Evolutionary conservation across 2,329 filamentous ascomycete species (phyloP), one percentile per base, ranked within the genome.

Genomic region (Fusarium torreyae): DNA sequence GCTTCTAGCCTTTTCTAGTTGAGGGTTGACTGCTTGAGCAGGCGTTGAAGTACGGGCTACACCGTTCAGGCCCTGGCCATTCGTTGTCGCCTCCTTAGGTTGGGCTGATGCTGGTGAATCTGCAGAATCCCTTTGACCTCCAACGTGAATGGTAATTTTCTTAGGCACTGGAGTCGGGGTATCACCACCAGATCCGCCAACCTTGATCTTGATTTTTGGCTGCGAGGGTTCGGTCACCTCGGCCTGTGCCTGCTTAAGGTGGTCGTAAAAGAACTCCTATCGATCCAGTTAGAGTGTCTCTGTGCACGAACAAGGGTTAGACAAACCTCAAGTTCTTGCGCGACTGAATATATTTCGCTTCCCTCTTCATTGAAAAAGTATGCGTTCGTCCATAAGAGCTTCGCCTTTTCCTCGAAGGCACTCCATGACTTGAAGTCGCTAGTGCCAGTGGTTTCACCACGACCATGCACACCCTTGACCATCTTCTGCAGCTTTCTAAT

Each of bases 281-380:
- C 3, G 4, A 20, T 1, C 9, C n/a, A 4, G 63, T 76, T 46
- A 77, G 68, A 34, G 2, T 20, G n/a, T 22, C 5, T 10, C 11
- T 14, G 20, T 31, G 20, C 13, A 6, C 8, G 6, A 38, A 8
- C 26, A 13, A 13, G 13, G 4, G 15, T 7, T 6, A 10, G 14
- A 73, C 74, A 49, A 82, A 93, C 93, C 88, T 97, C 91, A 8
- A 98, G 87, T 63, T 96, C 90, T 49, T 90, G 88, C 1, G 94
- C 93, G 64, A 96, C 84, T 22, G 88, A 84, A 68, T 90, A 93
- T 52, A 97, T 94, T 17, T 94, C 91, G 75, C 94, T 97, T 6
- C 91, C 92, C 76, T 97, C 94, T 78, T 97, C 93, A 71, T 98
- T 98, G 83, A 95, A 98, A 62, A 91, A 91, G 74, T 90, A 92